Conservation (phyloP, 306 rosid genomes). For the Cucumis sativus region Cucumber_9930_V3 NC_026660.2:5407001-5407500, state of each 20-base stretch:
- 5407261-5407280: slow-evolving; percentile 11
- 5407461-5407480: background rate
- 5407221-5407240: slow-evolving; percentile 45
- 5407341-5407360: background rate
- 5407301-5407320: slow-evolving; percentile 18
- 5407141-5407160: no score
- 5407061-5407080: no score
- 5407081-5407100: no score
- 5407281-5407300: slow-evolving; percentile 17
- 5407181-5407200: background rate
- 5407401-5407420: slow-evolving; percentile 32
- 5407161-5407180: background rate
- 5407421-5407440: slow-evolving; percentile 14
- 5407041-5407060: background rate
- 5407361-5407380: slow-evolving; percentile 23
- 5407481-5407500: background rate
- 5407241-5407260: slow-evolving; percentile 20
- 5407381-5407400: slow-evolving; percentile 32
- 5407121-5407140: no score
- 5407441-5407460: slow-evolving; percentile 9
- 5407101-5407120: no score
- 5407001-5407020: no score
- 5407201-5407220: slow-evolving; percentile 5
- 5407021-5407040: no score
- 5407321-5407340: slow-evolving; percentile 6